Base-by-base conservation (phyloP, 1,284 basidiomycete genomes). In the Apiotrichum veenhuisii region DNA sequence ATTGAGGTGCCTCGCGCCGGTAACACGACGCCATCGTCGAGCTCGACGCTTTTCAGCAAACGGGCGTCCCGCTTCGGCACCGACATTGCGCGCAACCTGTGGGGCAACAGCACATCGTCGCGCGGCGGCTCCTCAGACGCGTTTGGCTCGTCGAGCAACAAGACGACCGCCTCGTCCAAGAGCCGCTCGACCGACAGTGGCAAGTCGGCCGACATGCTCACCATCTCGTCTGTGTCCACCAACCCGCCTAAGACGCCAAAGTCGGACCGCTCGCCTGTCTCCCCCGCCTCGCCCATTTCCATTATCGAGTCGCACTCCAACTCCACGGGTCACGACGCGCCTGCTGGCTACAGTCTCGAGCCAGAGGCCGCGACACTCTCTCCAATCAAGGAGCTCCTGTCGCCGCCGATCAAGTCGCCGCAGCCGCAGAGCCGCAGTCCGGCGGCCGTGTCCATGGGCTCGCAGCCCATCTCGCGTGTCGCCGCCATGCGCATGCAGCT, bases 71-170 rank as follows among this genome's bases (percentile, higher is more conserved):
- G 57, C 17, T 40, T 53, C 22, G 51, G 44, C 25, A 52, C 18
- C 15, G 50, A 43, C 17, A 86, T 94, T 65, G 91, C 89, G 17
- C 70, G 74, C 10, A 78, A 76, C 55, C 67, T 77, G 10, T 78
- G 77, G 51, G 75, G 75, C 4, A 51, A 59, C 2, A 64, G 66
- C 18, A 70, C 69, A 22, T 57, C 69, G 2, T 70, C 71, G 1
- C 59, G 72, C 23, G 58, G 50, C 10, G 56, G 60, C 3, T 50
- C 49, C 12, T 52, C 51, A 1, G 72, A 73, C 36, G 55, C 61
- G 22, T 68, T 68, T 40, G 62, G 67, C 2, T 64, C 68, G 5
- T 60, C 58, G n/a, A 64, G 65, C 44, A 67, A 65, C 20, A 68
- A 68, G 38, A 56, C 63, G 4, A 62, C 60, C 9, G 64, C 62